These are phyloP conservation scores for Monosporascus sp. DNA, from an alignment of 2,329 filamentous ascomycete genomes.

Conservation along the genomic window DNA sequence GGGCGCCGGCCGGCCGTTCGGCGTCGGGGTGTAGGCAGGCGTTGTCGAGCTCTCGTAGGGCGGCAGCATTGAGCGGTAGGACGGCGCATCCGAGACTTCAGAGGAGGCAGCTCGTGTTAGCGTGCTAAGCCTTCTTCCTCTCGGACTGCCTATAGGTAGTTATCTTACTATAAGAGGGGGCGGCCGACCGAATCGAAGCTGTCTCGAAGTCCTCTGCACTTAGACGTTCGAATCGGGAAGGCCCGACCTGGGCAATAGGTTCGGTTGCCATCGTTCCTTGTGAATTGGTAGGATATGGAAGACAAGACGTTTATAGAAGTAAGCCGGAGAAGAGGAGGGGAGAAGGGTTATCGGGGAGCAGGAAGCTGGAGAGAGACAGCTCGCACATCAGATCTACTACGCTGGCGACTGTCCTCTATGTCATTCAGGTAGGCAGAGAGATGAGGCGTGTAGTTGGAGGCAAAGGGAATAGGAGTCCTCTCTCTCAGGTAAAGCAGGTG, in stretches of 20 bases:
- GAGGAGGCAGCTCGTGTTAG: slow-evolving; percentile 10
- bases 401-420: neutral
- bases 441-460: neutral
- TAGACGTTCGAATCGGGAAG: slow-evolving; percentile 21
- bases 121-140: slow-evolving; percentile 1
- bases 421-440: neutral
- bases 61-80: slow-evolving; percentile 53
- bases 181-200: slow-evolving; percentile 59
- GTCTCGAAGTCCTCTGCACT: slow-evolving; percentile 58
- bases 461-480: neutral
- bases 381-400: slow-evolving; percentile 12
- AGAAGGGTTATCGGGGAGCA: slow-evolving; percentile 4
- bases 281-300: neutral
- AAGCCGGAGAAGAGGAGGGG: slow-evolving; percentile 1
- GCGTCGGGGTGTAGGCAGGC: slow-evolving; percentile 46
- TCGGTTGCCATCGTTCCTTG: slow-evolving; percentile 21
- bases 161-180: slow-evolving; percentile 60
- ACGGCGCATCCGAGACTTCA: slow-evolving; percentile 58
- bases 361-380: slow-evolving; percentile 10
- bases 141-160: neutral
- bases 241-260: slow-evolving; percentile 15
- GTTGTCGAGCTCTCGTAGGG: slow-evolving; percentile 35
- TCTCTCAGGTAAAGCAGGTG: too few relatives aligned
- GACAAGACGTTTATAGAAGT: neutral
- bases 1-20: slow-evolving; percentile 27